Evolutionary conservation across 2,329 filamentous ascomycete species (phyloP).

Genomic region (Teratosphaeria viscida): DNA sequence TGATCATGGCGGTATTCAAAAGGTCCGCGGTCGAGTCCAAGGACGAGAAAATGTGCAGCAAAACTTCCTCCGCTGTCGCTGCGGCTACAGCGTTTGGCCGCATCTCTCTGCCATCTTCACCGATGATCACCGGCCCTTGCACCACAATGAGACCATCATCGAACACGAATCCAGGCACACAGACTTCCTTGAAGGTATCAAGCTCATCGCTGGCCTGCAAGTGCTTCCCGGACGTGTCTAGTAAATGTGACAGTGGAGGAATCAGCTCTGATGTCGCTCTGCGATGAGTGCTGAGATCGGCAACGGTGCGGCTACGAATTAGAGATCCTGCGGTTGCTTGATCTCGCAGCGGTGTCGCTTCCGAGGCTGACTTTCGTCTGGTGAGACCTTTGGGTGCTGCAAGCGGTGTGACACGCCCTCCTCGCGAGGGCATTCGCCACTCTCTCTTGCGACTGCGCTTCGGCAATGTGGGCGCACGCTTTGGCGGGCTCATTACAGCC

Average conservation of each 20-base stretch:
- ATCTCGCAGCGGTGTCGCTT: neutral
- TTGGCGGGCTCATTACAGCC: slow-evolving; percentile 22
- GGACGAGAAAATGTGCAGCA: slow-evolving; percentile 41
- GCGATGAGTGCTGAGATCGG: neutral
- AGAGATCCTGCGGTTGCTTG: neutral
- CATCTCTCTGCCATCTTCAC: neutral
- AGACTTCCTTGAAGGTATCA: neutral
- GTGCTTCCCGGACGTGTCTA: neutral
- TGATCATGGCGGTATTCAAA: slow-evolving; percentile 44
- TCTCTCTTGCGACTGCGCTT: slow-evolving; percentile 33
- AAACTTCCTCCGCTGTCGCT: slow-evolving; percentile 36
- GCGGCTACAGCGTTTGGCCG: slow-evolving; percentile 2
- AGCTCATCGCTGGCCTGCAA: neutral
- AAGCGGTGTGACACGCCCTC: neutral
- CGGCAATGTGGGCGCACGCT: slow-evolving; percentile 27
- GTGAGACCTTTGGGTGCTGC: neutral
- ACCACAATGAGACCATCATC: slow-evolving; percentile 12
- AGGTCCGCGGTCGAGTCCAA: slow-evolving; percentile 44
- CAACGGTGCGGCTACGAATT: neutral
- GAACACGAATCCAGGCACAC: neutral
- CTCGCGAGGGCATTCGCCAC: slow-evolving; percentile 11
- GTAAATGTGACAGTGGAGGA: neutral
- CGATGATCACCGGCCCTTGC: slow-evolving; percentile 1
- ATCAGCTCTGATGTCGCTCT: neutral
- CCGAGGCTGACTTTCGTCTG: neutral